Conservation (phyloP, 108 stramenopile species). For the Skeletonema potamos region DNA sequence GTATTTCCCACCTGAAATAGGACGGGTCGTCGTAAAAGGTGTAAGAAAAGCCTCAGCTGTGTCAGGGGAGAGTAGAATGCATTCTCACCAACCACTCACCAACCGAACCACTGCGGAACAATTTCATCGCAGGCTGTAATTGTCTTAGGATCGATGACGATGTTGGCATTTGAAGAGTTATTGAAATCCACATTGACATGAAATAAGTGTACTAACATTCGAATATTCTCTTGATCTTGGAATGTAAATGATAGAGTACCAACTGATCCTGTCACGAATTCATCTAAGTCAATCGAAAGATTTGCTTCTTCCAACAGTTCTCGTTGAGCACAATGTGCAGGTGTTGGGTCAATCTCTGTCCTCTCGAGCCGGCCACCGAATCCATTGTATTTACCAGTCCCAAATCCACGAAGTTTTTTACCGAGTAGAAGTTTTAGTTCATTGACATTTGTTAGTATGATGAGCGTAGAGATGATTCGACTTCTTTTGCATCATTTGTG, state of each 20-base stretch:
- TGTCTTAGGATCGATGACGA: not conserved
- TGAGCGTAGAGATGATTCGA: too few species aligned
- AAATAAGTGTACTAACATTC: slow-evolving; percentile 17
- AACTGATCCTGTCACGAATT: slow-evolving; percentile 6
- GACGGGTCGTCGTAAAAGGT: too few species aligned
- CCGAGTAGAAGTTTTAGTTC: slow-evolving; percentile 4
- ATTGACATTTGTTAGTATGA: too few species aligned
- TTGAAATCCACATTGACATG: not conserved
- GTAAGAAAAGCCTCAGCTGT: too few species aligned
- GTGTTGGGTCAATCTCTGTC: not conserved
- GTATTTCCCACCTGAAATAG: not conserved
- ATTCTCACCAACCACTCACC: not conserved
- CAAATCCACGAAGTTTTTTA: slow-evolving; percentile 20
- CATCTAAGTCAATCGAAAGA: not conserved
- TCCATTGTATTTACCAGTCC: slow-evolving; percentile 14
- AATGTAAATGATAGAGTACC: slow-evolving; percentile 10
- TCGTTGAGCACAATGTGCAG: slow-evolving; percentile 16
- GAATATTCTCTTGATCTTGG: not conserved
- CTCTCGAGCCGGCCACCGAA: slow-evolving; percentile 13
- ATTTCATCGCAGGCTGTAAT: not conserved
- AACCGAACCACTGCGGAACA: not conserved
- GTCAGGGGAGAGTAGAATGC: too few species aligned
- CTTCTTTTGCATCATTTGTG: too few species aligned
- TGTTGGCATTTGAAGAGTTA: not conserved
- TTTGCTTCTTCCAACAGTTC: slow-evolving; percentile 13